phyloP scores from a whole-genome alignment of 1,284 basidiomycete species.

The Ustilago sp. region DNA sequence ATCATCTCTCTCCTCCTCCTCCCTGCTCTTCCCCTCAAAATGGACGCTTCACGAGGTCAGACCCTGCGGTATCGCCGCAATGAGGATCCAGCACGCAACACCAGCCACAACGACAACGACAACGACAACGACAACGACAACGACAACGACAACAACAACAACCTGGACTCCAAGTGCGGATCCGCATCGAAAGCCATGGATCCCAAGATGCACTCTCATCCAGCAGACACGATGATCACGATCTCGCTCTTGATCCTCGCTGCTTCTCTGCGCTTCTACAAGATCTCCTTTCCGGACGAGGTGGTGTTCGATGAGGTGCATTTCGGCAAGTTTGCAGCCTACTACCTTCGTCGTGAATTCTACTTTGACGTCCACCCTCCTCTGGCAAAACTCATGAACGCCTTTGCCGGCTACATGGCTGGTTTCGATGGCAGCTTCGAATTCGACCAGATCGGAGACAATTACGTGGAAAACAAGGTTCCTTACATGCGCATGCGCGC shows the following conservation, averaged over 20 bases:
- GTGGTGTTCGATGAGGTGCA: conserved; percentile 70
- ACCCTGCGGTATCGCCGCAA: conserved; percentile 32
- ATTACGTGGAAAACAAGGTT: conserved; percentile 85
- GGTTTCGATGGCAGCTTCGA: conserved; percentile 94
- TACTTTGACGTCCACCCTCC: conserved; percentile 99
- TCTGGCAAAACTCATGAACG: conserved; percentile 72
- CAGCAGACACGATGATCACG: conserved; percentile 31
- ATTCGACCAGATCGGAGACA: conserved; percentile 96
- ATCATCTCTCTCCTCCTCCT: background rate
- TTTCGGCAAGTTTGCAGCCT: conserved; percentile 69
- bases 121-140: conserved; percentile 6
- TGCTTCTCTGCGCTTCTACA: conserved; percentile 52
- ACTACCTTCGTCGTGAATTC: conserved; percentile 73
- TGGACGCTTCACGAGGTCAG: conserved; percentile 42
- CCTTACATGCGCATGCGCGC: conserved; percentile 94
- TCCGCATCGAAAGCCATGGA: conserved; percentile 6
- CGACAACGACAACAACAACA: conserved; percentile 5
- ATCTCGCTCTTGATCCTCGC: conserved; percentile 49
- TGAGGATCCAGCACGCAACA: conserved; percentile 1
- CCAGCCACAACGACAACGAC: background rate
- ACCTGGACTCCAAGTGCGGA: conserved; percentile 13
- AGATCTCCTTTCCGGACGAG: conserved; percentile 57
- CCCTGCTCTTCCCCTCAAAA: background rate
- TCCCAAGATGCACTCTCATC: conserved; percentile 31
- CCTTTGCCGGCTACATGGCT: conserved; percentile 92